Evolutionary conservation across 306 rosid species (phyloP).

Genomic region (Astragalus glycyphyllos): DNA sequence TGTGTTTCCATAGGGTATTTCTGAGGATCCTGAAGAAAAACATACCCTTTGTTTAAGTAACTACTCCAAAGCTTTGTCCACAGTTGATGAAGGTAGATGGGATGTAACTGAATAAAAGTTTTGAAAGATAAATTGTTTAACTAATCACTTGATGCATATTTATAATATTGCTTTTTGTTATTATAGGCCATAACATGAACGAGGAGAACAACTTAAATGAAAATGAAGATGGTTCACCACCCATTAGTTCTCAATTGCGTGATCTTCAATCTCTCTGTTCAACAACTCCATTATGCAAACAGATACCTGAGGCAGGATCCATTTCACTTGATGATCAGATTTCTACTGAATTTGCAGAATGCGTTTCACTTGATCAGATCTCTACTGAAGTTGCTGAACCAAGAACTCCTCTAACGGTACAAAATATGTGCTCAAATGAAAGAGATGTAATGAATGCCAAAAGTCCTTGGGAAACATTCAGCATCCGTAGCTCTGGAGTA

Average conservation of each 20-base stretch:
- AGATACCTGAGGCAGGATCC: slow-evolving; percentile 41
- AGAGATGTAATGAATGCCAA: slow-evolving; percentile 47
- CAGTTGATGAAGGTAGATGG: slow-evolving; percentile 58
- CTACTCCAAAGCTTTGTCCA: slow-evolving; percentile 37
- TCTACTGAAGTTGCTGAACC: slow-evolving; percentile 58
- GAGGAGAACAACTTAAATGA: slow-evolving; percentile 53
- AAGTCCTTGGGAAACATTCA: slow-evolving; percentile 79
- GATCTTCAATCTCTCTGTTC: slow-evolving; percentile 63
- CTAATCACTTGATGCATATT: slow-evolving; percentile 4
- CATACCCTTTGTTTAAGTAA: slow-evolving; percentile 33
- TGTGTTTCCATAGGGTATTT: slow-evolving; percentile 49
- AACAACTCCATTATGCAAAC: slow-evolving; percentile 51
- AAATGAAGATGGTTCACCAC: slow-evolving; percentile 59
- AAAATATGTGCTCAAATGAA: slow-evolving; percentile 37
- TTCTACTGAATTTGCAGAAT: slow-evolving; percentile 15
- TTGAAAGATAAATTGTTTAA: slow-evolving; percentile 12
- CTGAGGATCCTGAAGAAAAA: slow-evolving; percentile 40
- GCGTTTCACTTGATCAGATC: slow-evolving; percentile 42
- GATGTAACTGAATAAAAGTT: slow-evolving; percentile 25
- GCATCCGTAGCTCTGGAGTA: slow-evolving; percentile 58
- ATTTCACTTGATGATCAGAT: slow-evolving; percentile 34
- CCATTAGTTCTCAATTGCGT: slow-evolving; percentile 72
- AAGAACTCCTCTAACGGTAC: slow-evolving; percentile 60
- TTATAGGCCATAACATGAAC: slow-evolving; percentile 49
- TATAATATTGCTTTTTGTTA: slow-evolving; percentile 3